phyloP scores from a whole-genome alignment of 1,284 basidiomycete genomes.

The Tylopilus sp. region DNA sequence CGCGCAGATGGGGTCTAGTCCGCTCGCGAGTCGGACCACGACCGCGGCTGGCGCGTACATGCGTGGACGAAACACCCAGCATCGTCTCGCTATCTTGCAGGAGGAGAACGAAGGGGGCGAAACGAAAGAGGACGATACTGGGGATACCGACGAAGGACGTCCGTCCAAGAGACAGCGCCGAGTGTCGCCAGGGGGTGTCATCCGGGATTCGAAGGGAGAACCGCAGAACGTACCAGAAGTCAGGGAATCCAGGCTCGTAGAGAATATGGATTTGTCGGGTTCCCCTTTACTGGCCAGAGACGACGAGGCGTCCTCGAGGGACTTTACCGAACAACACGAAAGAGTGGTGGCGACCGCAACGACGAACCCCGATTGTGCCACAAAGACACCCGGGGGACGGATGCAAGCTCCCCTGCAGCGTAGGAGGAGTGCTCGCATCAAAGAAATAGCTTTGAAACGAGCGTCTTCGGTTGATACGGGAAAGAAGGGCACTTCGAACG shows the following conservation, averaged over 20 bases:
- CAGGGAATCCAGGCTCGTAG: conserved; percentile 22
- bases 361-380: neutral
- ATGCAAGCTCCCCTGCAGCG: conserved; percentile 4
- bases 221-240: neutral
- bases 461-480: conserved; percentile 2
- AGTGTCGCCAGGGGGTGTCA: neutral
- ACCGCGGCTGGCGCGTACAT: conserved; percentile 3
- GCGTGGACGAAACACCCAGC: conserved; percentile 7
- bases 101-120: conserved; percentile 29
- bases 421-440: conserved; percentile 30
- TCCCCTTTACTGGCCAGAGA: conserved; percentile 21
- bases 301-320: neutral
- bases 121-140: conserved; percentile 7
- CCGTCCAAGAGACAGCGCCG: conserved; percentile 22
- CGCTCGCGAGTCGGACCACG: conserved; percentile 24
- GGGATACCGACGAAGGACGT: conserved; percentile 12
- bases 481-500: neutral
- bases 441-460: conserved; percentile 17
- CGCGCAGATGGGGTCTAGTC: conserved; percentile 25
- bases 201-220: neutral
- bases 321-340: neutral
- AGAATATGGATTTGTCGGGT: conserved; percentile 27
- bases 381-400: neutral
- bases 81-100: conserved; percentile 23
- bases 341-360: neutral